Base-by-base conservation (phyloP, 495 filamentous ascomycete species). In the Daldinia concentrica region DNA sequence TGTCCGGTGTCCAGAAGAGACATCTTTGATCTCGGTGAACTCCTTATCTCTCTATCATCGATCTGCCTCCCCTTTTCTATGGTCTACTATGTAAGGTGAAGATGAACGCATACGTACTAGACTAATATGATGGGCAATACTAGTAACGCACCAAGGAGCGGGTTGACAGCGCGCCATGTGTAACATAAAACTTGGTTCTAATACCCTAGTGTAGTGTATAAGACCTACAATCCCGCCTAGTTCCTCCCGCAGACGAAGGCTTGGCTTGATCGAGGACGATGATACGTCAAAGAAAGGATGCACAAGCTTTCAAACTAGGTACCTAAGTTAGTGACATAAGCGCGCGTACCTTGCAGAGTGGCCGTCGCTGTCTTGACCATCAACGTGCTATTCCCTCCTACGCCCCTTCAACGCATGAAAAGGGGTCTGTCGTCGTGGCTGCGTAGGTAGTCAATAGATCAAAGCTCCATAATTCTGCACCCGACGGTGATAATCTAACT, bases 281-380 rank as follows among this genome's bases (percentile, higher is more conserved):
- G 57, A 57, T 57, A 62, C 64, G 37, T 26, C 54, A 14, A 69
- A 22, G 6, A 50, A 32, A 48, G 19, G 41, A 19, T 26, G 11
- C 59, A 39, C 66, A 51, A 59, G 37, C 55, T 56, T 22, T 41
- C 39, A 30, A 17, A 39, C 50, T 56, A 62, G 39, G 4, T 34
- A 22, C 34, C 11, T 5, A 36, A 14, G 12, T 36, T 36, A 7
- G 37, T 26, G 34, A 27, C 51, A 58, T 54, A 37, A 61, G 34
- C 26, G 58, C 68, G 68, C 68, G 68, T 71, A 71, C 68, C 68
- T 71, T 71, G 63, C 68, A 71, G 68, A 52, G 32, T 43, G 43
- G 58, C 29, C 63, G 32, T 51, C 36, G 45, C 34, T 30, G 37
- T 32, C 57, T 61, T 15, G 22, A 64, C 61, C 19, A 19, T 39